These are phyloP conservation scores for Cornus suecica DNA, from an alignment of 148 eudicot genomes.

Conservation along the genomic window DNA sequence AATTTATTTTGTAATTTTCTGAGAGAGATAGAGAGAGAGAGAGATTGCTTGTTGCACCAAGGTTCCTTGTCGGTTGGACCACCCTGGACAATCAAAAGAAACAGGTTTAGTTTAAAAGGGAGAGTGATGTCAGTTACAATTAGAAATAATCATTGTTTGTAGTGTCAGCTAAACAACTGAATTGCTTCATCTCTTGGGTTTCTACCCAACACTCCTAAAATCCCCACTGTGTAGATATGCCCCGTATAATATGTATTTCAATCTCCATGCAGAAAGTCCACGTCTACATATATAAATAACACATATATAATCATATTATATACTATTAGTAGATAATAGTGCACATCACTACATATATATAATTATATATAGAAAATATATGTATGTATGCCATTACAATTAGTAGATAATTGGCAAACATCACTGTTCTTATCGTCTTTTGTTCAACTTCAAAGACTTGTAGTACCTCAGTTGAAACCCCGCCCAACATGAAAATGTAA, in stretches of 20 bases:
- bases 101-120: constrained; percentile 26
- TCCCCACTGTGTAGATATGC: constrained; percentile 13
- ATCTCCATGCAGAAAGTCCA: constrained; percentile 14
- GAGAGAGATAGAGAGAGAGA: constrained; percentile 5
- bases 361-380: too few relatives aligned
- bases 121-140: constrained; percentile 29
- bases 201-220: constrained; percentile 43
- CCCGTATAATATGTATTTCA: not conserved
- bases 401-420: not conserved
- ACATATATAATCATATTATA: too few relatives aligned
- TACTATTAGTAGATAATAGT: too few relatives aligned
- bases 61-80: constrained; percentile 54
- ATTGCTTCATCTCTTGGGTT: constrained; percentile 55
- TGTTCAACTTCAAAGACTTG: too few relatives aligned
- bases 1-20: not conserved
- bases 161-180: constrained; percentile 55
- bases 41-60: constrained; percentile 40
- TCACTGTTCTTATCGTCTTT: too few relatives aligned
- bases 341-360: not conserved
- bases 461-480: too few relatives aligned
- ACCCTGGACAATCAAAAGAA: constrained; percentile 20
- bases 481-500: too few relatives aligned
- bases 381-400: not conserved
- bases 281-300: not conserved
- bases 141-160: constrained; percentile 20